These are phyloP conservation scores for Rauvolfia tetraphylla DNA, from an alignment of 257 asterid genomes.

Conservation along the genomic window DNA sequence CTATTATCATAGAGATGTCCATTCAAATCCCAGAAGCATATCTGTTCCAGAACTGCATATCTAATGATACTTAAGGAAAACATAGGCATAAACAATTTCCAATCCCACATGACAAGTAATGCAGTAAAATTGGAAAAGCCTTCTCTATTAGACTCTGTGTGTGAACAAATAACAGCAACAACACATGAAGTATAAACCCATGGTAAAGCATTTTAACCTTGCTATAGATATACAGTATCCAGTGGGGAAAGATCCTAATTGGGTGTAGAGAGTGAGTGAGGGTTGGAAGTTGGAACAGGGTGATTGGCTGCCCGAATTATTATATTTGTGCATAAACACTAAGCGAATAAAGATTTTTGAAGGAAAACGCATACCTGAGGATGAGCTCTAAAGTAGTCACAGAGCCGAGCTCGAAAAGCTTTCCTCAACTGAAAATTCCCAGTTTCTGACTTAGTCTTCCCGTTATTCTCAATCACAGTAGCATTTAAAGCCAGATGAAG, in stretches of 20 bases:
- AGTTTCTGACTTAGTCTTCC: constrained; percentile 41
- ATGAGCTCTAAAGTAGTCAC: constrained; percentile 57
- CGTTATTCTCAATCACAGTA: constrained; percentile 28
- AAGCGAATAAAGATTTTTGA: background rate
- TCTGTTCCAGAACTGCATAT: background rate
- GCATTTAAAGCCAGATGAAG: constrained; percentile 27
- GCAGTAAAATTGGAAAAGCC: background rate
- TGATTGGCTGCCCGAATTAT: background rate
- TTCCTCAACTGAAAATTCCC: constrained; percentile 48
- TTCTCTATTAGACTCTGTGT: background rate
- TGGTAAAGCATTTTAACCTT: background rate
- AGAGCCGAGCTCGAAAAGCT: constrained; percentile 54
- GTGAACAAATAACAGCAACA: background rate
- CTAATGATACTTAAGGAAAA: background rate
- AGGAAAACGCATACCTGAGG: constrained; percentile 53
- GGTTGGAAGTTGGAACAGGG: background rate
- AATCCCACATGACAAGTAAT: background rate
- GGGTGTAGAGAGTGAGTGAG: background rate
- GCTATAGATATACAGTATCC: background rate
- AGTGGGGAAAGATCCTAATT: background rate
- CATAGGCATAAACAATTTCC: background rate
- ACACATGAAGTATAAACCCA: background rate
- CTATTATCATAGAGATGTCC: background rate
- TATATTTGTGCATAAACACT: constrained; percentile 4
- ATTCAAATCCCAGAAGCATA: background rate